Evolutionary conservation across 1,139 yeast genomes (phyloP).

Genomic region (Yarrowia galli): DNA sequence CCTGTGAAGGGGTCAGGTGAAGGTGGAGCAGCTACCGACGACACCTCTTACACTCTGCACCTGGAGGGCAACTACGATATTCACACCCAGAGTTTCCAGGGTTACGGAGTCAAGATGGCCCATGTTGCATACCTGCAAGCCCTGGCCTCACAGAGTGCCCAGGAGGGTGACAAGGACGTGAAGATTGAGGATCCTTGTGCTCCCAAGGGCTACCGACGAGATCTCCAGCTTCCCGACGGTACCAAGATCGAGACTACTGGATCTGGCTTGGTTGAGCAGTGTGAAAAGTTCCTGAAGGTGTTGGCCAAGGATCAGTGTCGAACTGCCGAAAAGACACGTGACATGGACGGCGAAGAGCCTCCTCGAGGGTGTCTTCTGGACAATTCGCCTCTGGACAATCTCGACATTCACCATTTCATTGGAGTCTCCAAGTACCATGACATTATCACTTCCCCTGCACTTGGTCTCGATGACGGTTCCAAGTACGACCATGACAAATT

Average conservation of each 20-base stretch:
- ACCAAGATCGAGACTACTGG: constrained; percentile 40
- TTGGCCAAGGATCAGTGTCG: constrained; percentile 37
- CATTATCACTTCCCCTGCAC: constrained; percentile 60
- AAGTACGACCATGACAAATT: constrained; percentile 52
- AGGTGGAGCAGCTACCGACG: constrained; percentile 55
- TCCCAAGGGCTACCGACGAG: constrained; percentile 49
- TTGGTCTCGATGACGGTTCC: constrained; percentile 51
- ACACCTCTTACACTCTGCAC: constrained; percentile 45
- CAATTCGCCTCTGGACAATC: constrained; percentile 72
- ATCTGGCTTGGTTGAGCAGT: constrained; percentile 40
- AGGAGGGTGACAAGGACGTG: constrained; percentile 41
- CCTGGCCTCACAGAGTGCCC: constrained; percentile 38
- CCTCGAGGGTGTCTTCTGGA: constrained; percentile 48
- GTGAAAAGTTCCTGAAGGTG: constrained; percentile 16
- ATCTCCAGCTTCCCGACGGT: constrained; percentile 28
- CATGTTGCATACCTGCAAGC: constrained; percentile 58
- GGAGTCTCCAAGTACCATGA: constrained; percentile 90
- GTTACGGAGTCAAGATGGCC: constrained; percentile 79
- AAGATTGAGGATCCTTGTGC: constrained; percentile 57
- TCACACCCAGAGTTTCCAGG: constrained; percentile 72
- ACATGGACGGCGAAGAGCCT: constrained; percentile 48
- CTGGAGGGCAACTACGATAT: constrained; percentile 53
- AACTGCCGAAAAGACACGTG: not conserved
- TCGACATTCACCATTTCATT: constrained; percentile 69
- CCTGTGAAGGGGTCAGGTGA: constrained; percentile 68